Evolutionary conservation across 257 asterid species (phyloP), one percentile per base, ranked within the genome.

Genomic region (Nicotiana noctiflora): DNA sequence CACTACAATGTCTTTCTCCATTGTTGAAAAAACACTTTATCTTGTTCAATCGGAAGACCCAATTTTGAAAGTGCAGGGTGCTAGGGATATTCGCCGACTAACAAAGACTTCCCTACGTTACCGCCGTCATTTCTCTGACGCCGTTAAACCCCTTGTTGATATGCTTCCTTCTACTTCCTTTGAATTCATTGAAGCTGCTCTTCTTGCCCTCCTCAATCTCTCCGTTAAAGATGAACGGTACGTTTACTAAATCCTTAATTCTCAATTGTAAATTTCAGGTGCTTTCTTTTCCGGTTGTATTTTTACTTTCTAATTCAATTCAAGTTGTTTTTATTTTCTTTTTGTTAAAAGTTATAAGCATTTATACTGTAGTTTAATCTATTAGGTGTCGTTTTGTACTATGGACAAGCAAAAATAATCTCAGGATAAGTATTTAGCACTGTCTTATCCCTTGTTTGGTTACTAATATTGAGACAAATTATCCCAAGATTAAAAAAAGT

Each of bases 191-290:
- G 93, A 91, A 82, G 92, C 93, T 10, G 96, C 96, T 21, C 91
- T 93, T 18, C 93, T 93, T 46, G 97, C 98, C 0, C 81, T 93
- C 82, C 97, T 92, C 56, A 94, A 94, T 80, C 95, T 94, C 78
- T 93, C 97, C 76, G 98, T 92, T 76, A 94, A 92, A 74, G 95
- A 92, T 84, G 98, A 93, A 84, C 85, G 74, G 98, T 93, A 88
- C 84, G 93, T 76, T 17, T 29, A 25, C 1, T 29, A 29, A 29
- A 29, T 29, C 32, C 3, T 29, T 29, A 29, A 29, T 29, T 29
- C 32, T 29, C 32, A 29, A 29, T 1, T 29, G 32, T 29, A 29
- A 29, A 29, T 29, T 29, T 29, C 32, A 29, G 32, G 32, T 29
- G 32, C 32, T 29, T 29, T 29, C 2, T 29, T 29, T 29, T 29